A percentile compares a stretch with the other conserved stretches of the same genome.
Conservation (phyloP, 2,329 filamentous ascomycete species). For the Fusarium solani-melongenae region DNA sequence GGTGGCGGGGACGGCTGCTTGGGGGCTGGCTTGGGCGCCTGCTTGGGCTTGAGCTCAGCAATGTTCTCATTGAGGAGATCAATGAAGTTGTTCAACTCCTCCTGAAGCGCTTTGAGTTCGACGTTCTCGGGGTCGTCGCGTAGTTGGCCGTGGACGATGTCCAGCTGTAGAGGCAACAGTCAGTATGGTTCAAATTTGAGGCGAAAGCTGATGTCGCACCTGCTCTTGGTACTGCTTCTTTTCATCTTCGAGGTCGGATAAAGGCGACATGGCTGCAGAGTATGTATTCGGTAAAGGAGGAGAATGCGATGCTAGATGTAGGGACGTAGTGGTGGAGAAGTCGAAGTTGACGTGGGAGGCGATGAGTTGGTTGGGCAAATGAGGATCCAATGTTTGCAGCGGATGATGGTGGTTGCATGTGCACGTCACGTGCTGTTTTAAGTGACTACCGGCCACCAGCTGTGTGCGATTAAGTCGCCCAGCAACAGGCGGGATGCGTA, state of each 20-base stretch:
- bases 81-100: conserved; percentile 86
- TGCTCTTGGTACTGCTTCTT: conserved; percentile 67
- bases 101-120: conserved; percentile 80
- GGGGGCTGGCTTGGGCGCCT: conserved; percentile 57
- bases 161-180: conserved; percentile 66
- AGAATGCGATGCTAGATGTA: background rate
- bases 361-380: conserved; percentile 10
- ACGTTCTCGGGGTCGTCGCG: conserved; percentile 83
- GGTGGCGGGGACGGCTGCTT: conserved; percentile 61
- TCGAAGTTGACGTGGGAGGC: background rate
- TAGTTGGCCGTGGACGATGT: conserved; percentile 79
- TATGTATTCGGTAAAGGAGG: background rate
- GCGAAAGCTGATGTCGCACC: conserved; percentile 49
- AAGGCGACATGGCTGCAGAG: conserved; percentile 41
- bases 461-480: background rate
- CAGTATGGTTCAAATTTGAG: conserved; percentile 15
- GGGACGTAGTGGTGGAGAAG: background rate
- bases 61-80: conserved; percentile 82
- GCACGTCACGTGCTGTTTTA: conserved; percentile 27
- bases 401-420: conserved; percentile 19
- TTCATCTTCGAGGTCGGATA: conserved; percentile 62
- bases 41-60: conserved; percentile 75
- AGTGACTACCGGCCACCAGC: background rate
- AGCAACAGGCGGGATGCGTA: background rate
- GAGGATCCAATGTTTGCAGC: background rate